phyloP scores from a whole-genome alignment of 176 grass and related monocot genomes.

The Zoysia japonica region DNA sequence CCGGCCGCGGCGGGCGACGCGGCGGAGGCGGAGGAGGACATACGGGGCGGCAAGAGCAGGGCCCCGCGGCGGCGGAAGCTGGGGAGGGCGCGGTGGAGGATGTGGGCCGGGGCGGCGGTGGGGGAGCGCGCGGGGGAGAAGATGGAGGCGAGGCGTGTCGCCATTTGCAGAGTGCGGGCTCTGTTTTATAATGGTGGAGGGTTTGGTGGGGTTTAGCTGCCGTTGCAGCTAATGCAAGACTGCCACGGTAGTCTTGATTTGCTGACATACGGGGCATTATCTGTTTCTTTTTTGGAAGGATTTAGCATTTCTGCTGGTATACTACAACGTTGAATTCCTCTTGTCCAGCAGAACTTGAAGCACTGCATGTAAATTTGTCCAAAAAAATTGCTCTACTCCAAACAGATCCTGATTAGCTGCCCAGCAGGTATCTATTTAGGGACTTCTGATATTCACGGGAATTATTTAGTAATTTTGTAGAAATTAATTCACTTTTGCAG shows the following conservation, averaged over 20 bases:
- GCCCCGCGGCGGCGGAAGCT: background rate
- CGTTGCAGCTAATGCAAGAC: background rate
- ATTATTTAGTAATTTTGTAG: too few species aligned
- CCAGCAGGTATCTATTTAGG: background rate
- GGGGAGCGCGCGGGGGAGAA: background rate
- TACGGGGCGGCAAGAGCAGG: background rate
- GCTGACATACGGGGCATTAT: too few species aligned
- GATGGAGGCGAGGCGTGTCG: constrained; percentile 36
- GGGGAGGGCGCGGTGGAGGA: constrained; percentile 3
- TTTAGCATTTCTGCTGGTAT: background rate
- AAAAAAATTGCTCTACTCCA: background rate
- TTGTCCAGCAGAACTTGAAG: background rate
- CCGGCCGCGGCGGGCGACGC: background rate
- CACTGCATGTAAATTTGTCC: background rate
- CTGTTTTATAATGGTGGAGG: constrained; percentile 8
- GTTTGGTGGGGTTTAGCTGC: constrained; percentile 3
- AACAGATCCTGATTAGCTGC: background rate
- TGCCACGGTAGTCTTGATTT: background rate
- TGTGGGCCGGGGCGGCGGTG: background rate
- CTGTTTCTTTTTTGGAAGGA: too few species aligned
- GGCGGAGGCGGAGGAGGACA: constrained; percentile 15
- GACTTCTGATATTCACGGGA: background rate
- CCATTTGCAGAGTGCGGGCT: constrained; percentile 15
- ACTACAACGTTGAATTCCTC: background rate
- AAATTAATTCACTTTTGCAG: too few species aligned